Conservation (phyloP, 768 basidiomycete species). For the Leccinum boreale region DNA sequence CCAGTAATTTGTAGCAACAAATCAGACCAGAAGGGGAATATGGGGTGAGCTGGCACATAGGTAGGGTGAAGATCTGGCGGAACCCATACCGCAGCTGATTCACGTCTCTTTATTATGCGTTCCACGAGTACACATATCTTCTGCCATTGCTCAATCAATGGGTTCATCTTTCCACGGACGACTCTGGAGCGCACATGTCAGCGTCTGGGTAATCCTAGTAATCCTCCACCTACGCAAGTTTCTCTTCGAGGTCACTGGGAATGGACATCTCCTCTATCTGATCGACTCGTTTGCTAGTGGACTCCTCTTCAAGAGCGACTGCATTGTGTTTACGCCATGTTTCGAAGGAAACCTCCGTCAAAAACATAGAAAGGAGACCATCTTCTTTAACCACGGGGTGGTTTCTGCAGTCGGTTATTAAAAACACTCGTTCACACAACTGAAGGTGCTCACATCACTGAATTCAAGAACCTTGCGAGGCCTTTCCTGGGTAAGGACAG, state of each 20-base stretch:
- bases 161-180: constrained; percentile 70
- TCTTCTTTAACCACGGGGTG: constrained; percentile 92
- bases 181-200: constrained; percentile 42
- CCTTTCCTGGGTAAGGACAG: constrained; percentile 57
- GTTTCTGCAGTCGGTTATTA: constrained; percentile 49
- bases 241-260: constrained; percentile 89
- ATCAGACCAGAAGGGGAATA: constrained; percentile 49
- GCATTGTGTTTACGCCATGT: constrained; percentile 78
- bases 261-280: constrained; percentile 87
- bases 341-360: constrained; percentile 83
- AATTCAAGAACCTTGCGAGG: constrained; percentile 74
- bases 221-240: constrained; percentile 57
- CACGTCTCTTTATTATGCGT: constrained; percentile 83
- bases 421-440: background rate
- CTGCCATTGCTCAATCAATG: constrained; percentile 89
- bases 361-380: constrained; percentile 74
- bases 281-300: constrained; percentile 72
- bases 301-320: constrained; percentile 86
- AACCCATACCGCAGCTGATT: constrained; percentile 86
- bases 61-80: constrained; percentile 57
- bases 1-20: constrained; percentile 32
- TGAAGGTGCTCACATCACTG: constrained; percentile 57
- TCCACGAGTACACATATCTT: constrained; percentile 84
- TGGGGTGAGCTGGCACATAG: constrained; percentile 69
- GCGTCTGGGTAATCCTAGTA: background rate